Base-by-base conservation (phyloP, 2,329 filamentous ascomycete genomes). In the Calonectria pteridis region DNA sequence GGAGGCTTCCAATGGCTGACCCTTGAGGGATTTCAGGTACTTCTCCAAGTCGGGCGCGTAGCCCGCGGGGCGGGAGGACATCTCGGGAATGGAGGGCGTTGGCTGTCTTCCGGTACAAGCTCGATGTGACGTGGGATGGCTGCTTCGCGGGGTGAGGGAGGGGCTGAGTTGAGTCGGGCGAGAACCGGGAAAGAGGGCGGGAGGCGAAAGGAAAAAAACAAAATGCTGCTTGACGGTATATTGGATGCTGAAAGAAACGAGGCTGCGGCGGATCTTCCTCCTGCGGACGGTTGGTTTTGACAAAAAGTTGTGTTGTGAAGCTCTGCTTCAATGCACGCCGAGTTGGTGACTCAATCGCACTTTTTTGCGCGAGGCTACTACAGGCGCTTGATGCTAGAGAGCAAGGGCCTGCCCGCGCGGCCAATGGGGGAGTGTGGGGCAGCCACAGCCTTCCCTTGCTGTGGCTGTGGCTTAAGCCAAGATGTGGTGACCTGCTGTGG, bases 1-100 rank as follows among this genome's bases (percentile, higher is more conserved):
- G 11, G 95, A 96, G 51, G 93, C 91, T 78, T 98, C 95, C 68
- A 97, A 90, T 35, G 93, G 89, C 68, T 92, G 93, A 43, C 90
- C 90, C 83, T 95, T 96, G 75, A 98, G 89, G 16, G 93, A 93
- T 82, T 94, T 94, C 77, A 97, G 90, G 80, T 95, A 97, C 63
- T 93, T 93, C 59, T 93, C 91, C 76, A 98, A 87, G 78, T 93
- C 93, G 53, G 95, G 95, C 84, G 94, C 92, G 74, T 83, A 83
- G 80, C 84, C 84, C 75, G 82, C 73, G 46, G 82, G 78, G 62
- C 78, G 76, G 59, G 84, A 83, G 71, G 84, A 82, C 84, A 86
- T 86, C 67, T 77, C 80, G 77, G 33, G 18, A 73, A 66, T 37
- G 64, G 62, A 53, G 71, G 73, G 29, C 53, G 73, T 69, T 49